phyloP scores from a whole-genome alignment of 176 grass and related monocot species.

The Avena atlantica region DNA sequence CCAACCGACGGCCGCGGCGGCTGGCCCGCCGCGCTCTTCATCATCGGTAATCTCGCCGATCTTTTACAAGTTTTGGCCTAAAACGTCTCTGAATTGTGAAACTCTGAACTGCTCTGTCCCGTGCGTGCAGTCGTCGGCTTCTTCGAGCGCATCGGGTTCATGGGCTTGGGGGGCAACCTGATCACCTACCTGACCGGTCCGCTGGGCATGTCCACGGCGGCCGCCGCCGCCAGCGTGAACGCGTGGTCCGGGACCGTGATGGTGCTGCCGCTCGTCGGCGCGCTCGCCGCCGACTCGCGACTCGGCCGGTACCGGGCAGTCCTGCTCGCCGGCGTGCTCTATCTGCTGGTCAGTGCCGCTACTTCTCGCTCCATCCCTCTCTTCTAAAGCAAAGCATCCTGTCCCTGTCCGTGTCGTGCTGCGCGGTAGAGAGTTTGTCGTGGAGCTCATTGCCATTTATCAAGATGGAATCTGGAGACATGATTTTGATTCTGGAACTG shows the following conservation, averaged over 20 bases:
- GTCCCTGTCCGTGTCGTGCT: no score
- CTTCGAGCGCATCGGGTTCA: conserved; percentile 57
- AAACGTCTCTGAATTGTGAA: neutral
- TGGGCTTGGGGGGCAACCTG: conserved; percentile 59
- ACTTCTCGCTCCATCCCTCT: neutral
- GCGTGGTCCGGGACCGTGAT: conserved; percentile 53
- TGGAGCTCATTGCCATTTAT: no score
- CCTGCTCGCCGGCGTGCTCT: conserved; percentile 42
- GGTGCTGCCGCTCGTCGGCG: conserved; percentile 67
- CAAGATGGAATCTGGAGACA: no score
- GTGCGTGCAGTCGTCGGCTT: conserved; percentile 47
- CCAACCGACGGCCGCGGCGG: neutral
- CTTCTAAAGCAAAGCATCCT: neutral
- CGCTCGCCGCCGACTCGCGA: conserved; percentile 63
- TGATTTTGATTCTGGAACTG: no score
- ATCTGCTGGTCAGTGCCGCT: conserved; percentile 40
- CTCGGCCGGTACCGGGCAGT: conserved; percentile 53
- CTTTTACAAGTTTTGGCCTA: neutral
- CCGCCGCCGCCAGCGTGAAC: conserved; percentile 47
- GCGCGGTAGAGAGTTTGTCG: no score
- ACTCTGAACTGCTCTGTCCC: neutral
- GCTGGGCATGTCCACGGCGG: conserved; percentile 50
- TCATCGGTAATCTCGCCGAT: neutral
- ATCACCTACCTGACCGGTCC: conserved; percentile 73
- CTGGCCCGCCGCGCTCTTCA: conserved; percentile 8